Evolutionary conservation across 371 early-diverging fungal species (phyloP).

Genomic region (Aphelidium insulamus): DNA sequence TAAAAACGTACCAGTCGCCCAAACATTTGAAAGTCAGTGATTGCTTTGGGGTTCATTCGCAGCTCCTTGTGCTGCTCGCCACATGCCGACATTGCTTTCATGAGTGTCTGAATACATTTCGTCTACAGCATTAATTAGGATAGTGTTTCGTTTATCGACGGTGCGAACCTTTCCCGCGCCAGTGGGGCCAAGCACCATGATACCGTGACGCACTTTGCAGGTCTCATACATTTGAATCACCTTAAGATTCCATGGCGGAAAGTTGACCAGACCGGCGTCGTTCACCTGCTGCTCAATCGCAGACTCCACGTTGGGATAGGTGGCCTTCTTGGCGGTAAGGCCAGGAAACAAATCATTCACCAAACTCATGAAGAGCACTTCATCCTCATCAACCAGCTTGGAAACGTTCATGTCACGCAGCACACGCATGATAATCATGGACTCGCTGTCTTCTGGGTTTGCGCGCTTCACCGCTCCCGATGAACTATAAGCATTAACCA

Average conservation of each 20-base stretch:
- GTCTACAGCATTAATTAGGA: too few relatives aligned
- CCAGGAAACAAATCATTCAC: slow-evolving; percentile 39
- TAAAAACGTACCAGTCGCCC: too few relatives aligned
- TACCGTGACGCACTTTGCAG: slow-evolving; percentile 29
- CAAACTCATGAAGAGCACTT: slow-evolving; percentile 24
- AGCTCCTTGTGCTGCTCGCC: slow-evolving; percentile 38
- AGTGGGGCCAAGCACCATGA: slow-evolving; percentile 34
- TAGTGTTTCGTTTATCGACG: too few relatives aligned
- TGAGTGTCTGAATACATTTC: slow-evolving; percentile 23
- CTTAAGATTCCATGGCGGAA: slow-evolving; percentile 33
- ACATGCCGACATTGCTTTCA: slow-evolving; percentile 27
- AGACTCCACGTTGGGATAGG: slow-evolving; percentile 25
- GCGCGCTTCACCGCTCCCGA: slow-evolving; percentile 33
- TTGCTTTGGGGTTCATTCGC: slow-evolving; percentile 38
- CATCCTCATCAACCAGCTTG: slow-evolving; percentile 37
- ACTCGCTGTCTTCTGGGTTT: slow-evolving; percentile 28
- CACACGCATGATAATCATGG: slow-evolving; percentile 33
- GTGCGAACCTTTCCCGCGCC: slow-evolving; percentile 39
- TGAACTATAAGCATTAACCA: too few relatives aligned
- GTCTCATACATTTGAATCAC: slow-evolving; percentile 38
- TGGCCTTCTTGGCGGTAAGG: slow-evolving; percentile 22
- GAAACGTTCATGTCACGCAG: slow-evolving; percentile 36
- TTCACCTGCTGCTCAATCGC: slow-evolving; percentile 28
- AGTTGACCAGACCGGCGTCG: slow-evolving; percentile 22
- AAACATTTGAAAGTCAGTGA: slow-evolving; percentile 39